Evolutionary conservation across 2,329 filamentous ascomycete species (phyloP).

Genomic region (Fusarium bulbicola): DNA sequence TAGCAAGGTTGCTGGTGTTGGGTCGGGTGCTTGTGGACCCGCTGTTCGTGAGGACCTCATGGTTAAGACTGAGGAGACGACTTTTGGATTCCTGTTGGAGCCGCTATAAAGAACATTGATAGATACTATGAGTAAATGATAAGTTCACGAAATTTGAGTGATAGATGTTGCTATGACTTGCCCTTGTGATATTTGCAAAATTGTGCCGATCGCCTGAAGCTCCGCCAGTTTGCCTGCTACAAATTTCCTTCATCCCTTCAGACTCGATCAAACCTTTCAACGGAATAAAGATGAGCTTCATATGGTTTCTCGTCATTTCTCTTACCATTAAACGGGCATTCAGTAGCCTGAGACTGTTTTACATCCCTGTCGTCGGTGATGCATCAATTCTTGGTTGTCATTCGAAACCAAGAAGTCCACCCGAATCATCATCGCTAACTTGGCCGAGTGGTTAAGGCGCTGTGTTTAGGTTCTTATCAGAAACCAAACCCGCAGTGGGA

Average conservation of each 20-base stretch:
- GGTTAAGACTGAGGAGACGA: constrained; percentile 52
- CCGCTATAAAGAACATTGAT: constrained; percentile 13
- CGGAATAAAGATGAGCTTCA: background rate
- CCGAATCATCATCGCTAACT: constrained; percentile 34
- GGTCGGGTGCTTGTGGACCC: constrained; percentile 59
- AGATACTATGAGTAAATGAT: background rate
- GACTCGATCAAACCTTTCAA: fast-evolving
- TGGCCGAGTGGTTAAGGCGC: constrained; percentile 40
- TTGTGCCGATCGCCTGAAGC: background rate
- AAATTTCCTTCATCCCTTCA: fast-evolving
- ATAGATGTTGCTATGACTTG: background rate
- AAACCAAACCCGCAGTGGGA: constrained; percentile 40
- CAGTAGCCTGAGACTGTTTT: fast-evolving
- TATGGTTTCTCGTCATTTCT: fast-evolving
- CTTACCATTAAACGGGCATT: fast-evolving
- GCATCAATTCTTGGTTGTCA: fast-evolving
- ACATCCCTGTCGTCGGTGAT: fast-evolving
- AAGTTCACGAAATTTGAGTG: background rate
- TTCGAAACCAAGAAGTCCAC: fast-evolving
- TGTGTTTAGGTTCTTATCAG: constrained; percentile 38
- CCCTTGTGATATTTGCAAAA: fast-evolving
- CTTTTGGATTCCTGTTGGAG: constrained; percentile 55
- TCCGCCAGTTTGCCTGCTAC: background rate
- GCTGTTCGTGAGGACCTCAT: constrained; percentile 56
- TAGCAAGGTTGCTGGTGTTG: constrained; percentile 58